Evolutionary conservation across 1,139 yeast genomes (phyloP), one percentile per base, ranked within the genome.

Genomic region (Kodamaea fungicola): DNA sequence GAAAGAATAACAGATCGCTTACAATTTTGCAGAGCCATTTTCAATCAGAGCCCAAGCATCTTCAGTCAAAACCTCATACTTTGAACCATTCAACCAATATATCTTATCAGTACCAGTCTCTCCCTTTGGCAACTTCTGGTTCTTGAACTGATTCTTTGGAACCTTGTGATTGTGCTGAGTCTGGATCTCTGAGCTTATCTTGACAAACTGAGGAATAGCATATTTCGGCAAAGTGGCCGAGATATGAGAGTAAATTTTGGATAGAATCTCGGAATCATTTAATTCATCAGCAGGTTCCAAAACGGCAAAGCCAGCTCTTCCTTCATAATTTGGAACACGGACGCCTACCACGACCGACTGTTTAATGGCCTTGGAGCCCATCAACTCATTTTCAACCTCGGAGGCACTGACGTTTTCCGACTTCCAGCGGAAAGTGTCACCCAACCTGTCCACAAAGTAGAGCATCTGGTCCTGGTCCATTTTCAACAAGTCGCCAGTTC

Each of bases 361-460:
- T 42, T 71, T 68, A 42, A 88, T 64, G 7, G 64, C 62, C 42
- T 63, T 55, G 21, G 75, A 69, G n/a, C 84, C 85, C 62, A 73
- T 64, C 30, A 76, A 57, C 49, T 74, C 78, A 56, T 83, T 86
- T 58, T 90, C 97, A 30, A 92, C 97, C 62, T 92, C 97, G 31
- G 90, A 82, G 7, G 97, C 89, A 24, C 94, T 81, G 26, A 92
- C 97, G 62, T 92, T 90, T 64, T 92, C 98, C 2, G 95, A 85
- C 63, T 89, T 90, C 97, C 97, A 92, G 50, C 98, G 76, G 69
- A 85, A 92, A 0, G 97, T 90, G 57, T 92, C 98, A 28, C 98
- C 98, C 55, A 90, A 67, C 54, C 98, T 71, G 64, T 90, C 98
- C 34, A 88, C 89, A 60, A 92, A 92, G 61, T 84, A 88, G 52